Conservation (phyloP, 2,329 filamentous ascomycete species). For the Pestalotiopsis sp. region DNA sequence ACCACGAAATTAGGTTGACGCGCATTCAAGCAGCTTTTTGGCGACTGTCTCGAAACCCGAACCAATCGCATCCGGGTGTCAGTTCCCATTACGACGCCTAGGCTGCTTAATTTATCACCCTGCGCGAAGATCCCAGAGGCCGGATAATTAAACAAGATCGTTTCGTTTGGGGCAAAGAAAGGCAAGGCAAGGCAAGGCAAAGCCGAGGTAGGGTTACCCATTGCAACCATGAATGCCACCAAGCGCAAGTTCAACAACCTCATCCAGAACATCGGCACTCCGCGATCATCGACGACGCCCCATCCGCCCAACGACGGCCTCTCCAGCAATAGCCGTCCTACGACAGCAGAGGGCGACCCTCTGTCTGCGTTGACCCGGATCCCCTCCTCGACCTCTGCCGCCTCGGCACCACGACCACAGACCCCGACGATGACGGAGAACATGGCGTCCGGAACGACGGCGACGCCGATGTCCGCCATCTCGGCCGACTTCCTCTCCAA, state of each 20-base stretch:
- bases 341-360: background rate
- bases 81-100: background rate
- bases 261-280: conserved; percentile 65
- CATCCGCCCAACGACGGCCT: conserved; percentile 34
- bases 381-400: conserved; percentile 13
- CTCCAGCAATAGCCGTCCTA: conserved; percentile 32
- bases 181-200: no score
- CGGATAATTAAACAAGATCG: background rate
- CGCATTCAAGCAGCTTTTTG: background rate
- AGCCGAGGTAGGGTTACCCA: background rate
- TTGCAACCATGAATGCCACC: conserved; percentile 66
- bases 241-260: conserved; percentile 83
- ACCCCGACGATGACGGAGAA: background rate
- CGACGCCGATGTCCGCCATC: conserved; percentile 20
- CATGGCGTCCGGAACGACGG: conserved; percentile 13
- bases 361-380: conserved; percentile 27
- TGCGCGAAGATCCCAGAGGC: background rate
- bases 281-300: conserved; percentile 39
- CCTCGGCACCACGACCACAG: conserved; percentile 17
- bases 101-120: background rate
- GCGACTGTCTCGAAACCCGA: background rate
- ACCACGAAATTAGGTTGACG: background rate
- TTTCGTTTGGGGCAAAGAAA: no score
- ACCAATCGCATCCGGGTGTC: background rate
- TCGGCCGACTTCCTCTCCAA: conserved; percentile 52